Base-by-base conservation (phyloP, 768 basidiomycete genomes). In the Galerina sulciceps region DNA sequence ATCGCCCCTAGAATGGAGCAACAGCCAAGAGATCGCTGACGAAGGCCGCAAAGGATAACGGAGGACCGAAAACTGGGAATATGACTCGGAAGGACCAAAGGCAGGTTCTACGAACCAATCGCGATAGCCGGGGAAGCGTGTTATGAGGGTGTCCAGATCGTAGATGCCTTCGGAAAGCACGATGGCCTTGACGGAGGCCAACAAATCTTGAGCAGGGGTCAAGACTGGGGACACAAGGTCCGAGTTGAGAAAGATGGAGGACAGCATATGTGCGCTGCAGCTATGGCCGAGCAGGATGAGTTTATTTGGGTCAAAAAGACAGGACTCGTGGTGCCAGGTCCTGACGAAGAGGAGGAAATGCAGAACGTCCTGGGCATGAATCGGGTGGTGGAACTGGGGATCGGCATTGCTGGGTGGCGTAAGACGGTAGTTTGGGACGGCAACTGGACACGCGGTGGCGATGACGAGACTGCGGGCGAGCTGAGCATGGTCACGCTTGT, bases 191-290 rank as follows among this genome's bases (percentile, higher is more conserved):
- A 82, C 80, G 45, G 81, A 76, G 53, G 64, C 61, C 47, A 82
- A 72, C 17, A 87, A 74, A 37, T 53, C 51, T 11, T 66, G 65
- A 43, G 76, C 70, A 0, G 88, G 89, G 14, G 71, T 69, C 18
- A 90, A 77, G 22, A 61, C 62, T 4, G 81, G 80, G 1, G 76
- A 72, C 51, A 76, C 67, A 0, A 67, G 51, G 3, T 78, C 73
- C 0, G 83, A 79, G 66, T 84, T 77, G 57, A 93, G 78, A 68
- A 93, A 81, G 31, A 94, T 83, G 57, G 86, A 83, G 41, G 83
- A 72, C 10, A 93, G 74, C 80, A 94, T 93, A 71, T 94, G 93
- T 1, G 92, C 90, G 59, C 88, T 80, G 73, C 90, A 91, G 71
- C 90, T 92, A 71, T 94, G 93, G 11, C 91, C 91, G 22, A 91